phyloP scores from a whole-genome alignment of 1,284 basidiomycete species.

The Boletus sp. region DNA sequence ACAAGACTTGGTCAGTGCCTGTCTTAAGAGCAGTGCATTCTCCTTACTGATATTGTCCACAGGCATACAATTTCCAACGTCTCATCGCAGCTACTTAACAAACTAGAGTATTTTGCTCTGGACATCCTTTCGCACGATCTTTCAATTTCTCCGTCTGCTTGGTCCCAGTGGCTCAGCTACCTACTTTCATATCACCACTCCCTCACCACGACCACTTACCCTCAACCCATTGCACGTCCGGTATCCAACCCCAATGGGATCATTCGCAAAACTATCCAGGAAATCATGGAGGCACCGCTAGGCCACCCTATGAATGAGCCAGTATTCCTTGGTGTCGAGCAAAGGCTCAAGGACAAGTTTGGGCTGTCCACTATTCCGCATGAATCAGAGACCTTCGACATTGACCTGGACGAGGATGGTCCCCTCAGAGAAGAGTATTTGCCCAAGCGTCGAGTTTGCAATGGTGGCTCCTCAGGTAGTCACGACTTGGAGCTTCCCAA shows the following conservation, averaged over 20 bases:
- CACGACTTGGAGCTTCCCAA: conserved; percentile 1
- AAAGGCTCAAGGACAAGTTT: conserved; percentile 49
- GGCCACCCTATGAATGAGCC: conserved; percentile 46
- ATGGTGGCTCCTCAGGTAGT: conserved; percentile 12
- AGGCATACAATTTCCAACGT: conserved; percentile 79
- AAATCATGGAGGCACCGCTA: conserved; percentile 51
- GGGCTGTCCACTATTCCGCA: conserved; percentile 39
- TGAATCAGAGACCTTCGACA: conserved; percentile 52
- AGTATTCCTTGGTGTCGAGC: conserved; percentile 65
- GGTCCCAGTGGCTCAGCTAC: conserved; percentile 67
- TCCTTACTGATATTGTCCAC: conserved; percentile 6
- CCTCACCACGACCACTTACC: conserved; percentile 51
- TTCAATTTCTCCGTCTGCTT: conserved; percentile 56
- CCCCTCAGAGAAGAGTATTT: conserved; percentile 75
- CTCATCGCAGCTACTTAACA: conserved; percentile 64
- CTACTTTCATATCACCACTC: conserved; percentile 61
- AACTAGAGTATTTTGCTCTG: conserved; percentile 63
- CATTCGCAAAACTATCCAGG: conserved; percentile 65
- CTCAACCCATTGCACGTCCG: conserved; percentile 76
- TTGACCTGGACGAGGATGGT: conserved; percentile 77
- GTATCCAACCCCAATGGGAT: conserved; percentile 64
- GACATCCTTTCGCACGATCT: conserved; percentile 68
- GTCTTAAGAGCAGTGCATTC: background rate
- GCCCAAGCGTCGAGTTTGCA: conserved; percentile 54
- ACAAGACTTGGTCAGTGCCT: conserved; percentile 78